Evolutionary conservation across 306 rosid genomes (phyloP), one percentile per base, ranked within the genome.

Genomic region (barrel medic (Medicago truncatula)): DNA sequence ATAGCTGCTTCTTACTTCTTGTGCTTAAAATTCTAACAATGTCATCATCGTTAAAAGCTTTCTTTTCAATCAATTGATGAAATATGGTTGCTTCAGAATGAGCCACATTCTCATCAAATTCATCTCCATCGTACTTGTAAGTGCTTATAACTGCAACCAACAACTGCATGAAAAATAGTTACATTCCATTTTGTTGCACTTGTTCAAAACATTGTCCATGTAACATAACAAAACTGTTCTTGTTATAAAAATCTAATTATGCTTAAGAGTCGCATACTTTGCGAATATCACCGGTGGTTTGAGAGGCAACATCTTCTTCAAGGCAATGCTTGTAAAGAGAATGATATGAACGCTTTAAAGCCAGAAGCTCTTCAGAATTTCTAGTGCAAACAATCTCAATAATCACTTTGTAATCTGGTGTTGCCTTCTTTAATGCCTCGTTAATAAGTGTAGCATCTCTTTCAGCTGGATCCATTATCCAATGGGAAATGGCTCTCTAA

Each of bases 381-480:
- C 76, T 72, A 5, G 85, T 73, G 79, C 88, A 87, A 58, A 70
- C 82, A 59, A 80, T 87, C 68, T 87, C 90, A 69, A 82, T 53
- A 11, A 87, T 74, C 4, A 80, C 71, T 31, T 80, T 82, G 68
- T 82, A 77, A 84, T 85, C 84, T 12, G 63, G 75, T 17, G 9
- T 38, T 62, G 28, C 65, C 18, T 78, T 78, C 71, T 74, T 75
- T 16, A 85, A 62, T 71, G 74, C 87, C 38, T 71, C 76, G 0
- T 85, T 77, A 8, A 83, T 76, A 36, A 74, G 58, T 65, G 67
- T 44, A 9, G 88, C 90, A 67, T 87, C 88, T 67, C 90, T 76
- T 74, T 80, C 87, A 59, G 88, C 82, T 80, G 88, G 84, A 75
- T 85, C 91, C 83, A 82, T 64, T 2, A 79, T 87, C 91, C 91